Evolutionary conservation across 768 basidiomycete species (phyloP).

Genomic region (Postia placenta): DNA sequence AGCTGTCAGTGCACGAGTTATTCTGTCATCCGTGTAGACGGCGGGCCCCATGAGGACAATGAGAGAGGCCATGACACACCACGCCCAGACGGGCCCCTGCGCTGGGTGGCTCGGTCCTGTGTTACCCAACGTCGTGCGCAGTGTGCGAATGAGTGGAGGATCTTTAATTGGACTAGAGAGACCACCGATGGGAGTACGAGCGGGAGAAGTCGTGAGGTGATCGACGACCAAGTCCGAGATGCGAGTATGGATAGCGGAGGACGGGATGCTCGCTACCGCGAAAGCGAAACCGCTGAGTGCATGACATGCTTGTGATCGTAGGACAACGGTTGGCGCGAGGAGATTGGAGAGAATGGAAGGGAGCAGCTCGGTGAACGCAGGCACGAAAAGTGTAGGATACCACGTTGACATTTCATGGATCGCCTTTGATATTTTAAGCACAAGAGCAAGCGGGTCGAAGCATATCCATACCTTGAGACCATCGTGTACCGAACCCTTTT

Average conservation of each 20-base stretch:
- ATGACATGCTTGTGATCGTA: slow-evolving; percentile 70
- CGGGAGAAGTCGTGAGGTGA: slow-evolving; percentile 37
- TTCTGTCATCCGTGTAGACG: slow-evolving; percentile 37
- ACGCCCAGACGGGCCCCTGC: slow-evolving; percentile 75
- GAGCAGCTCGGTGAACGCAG: slow-evolving; percentile 54
- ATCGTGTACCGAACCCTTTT: slow-evolving; percentile 77
- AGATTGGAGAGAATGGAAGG: slow-evolving; percentile 58
- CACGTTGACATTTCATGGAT: slow-evolving; percentile 62
- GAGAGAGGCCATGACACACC: slow-evolving; percentile 59
- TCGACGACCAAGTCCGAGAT: slow-evolving; percentile 43
- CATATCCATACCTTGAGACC: slow-evolving; percentile 61
- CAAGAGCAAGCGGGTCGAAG: not conserved
- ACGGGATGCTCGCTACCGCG: slow-evolving; percentile 43
- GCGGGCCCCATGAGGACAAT: slow-evolving; percentile 60
- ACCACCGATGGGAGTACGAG: slow-evolving; percentile 28
- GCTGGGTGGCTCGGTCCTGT: slow-evolving; percentile 54
- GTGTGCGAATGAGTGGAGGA: slow-evolving; percentile 52
- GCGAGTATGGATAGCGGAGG: slow-evolving; percentile 42
- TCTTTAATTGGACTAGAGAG: slow-evolving; percentile 32
- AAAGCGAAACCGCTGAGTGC: slow-evolving; percentile 66
- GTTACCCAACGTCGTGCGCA: slow-evolving; percentile 55
- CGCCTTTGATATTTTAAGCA: slow-evolving; percentile 41
- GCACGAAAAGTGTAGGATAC: slow-evolving; percentile 63
- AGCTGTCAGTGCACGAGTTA: slow-evolving; percentile 41
- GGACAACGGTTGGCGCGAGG: slow-evolving; percentile 54